Evolutionary conservation across 169 alveolate species (phyloP).

Genomic region (Condylostoma magnum): DNA sequence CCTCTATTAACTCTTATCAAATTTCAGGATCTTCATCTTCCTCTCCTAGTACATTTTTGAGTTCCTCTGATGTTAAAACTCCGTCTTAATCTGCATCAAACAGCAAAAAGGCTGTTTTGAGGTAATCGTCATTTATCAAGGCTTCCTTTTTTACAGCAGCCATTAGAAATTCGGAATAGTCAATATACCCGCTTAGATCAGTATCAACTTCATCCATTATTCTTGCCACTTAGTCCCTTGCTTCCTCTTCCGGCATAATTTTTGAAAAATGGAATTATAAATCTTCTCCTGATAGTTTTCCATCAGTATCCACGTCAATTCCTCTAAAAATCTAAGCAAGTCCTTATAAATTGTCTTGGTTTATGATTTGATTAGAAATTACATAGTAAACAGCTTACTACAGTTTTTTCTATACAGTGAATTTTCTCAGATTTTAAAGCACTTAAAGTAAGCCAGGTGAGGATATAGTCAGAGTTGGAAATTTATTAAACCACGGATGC

Average conservation of each 20-base stretch:
- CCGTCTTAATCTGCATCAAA: constrained; percentile 78
- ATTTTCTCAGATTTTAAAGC: constrained; percentile 38
- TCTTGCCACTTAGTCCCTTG: constrained; percentile 67
- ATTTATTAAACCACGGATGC: constrained; percentile 65
- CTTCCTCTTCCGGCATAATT: constrained; percentile 46
- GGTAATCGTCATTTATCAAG: constrained; percentile 52
- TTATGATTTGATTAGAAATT: constrained; percentile 51
- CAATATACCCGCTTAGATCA: constrained; percentile 76
- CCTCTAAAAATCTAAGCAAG: constrained; percentile 49
- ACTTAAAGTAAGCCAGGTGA: constrained; percentile 11
- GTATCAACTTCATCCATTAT: constrained; percentile 74
- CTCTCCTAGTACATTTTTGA: constrained; percentile 60
- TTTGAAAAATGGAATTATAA: constrained; percentile 46
- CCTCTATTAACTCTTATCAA: no score
- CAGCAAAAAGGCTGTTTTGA: constrained; percentile 65
- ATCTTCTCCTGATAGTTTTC: constrained; percentile 66
- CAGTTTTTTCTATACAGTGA: constrained; percentile 39
- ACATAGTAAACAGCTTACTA: constrained; percentile 60
- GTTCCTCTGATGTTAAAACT: constrained; percentile 58
- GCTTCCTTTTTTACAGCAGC: constrained; percentile 59
- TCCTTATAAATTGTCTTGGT: constrained; percentile 43
- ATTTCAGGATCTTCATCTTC: no score
- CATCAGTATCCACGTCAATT: constrained; percentile 68
- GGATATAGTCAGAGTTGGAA: constrained; percentile 5
- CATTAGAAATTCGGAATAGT: constrained; percentile 73